Conservation (phyloP, 75 land plant genomes). For the Selaginella moellendorffii region DNA sequence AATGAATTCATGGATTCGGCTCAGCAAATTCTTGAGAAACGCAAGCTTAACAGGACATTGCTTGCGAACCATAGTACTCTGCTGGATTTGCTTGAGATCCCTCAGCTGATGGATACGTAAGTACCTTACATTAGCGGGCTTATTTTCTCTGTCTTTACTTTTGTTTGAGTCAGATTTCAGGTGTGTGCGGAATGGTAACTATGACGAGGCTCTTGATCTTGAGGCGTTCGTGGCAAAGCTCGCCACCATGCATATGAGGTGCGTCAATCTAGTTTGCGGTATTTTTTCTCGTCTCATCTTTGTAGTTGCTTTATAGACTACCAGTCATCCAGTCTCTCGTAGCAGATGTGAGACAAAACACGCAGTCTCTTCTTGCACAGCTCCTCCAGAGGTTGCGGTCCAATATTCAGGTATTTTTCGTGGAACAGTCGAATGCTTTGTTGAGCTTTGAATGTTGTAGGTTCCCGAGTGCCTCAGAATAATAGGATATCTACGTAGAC, state of each 20-base stretch:
- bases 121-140: constrained; percentile 9
- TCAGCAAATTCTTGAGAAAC: constrained; percentile 81
- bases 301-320: constrained; percentile 37
- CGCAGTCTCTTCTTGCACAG: constrained; percentile 89
- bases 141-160: background rate
- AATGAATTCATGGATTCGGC: constrained; percentile 89
- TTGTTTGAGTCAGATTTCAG: constrained; percentile 25
- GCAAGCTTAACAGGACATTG: constrained; percentile 72
- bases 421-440: no score
- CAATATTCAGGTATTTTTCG: constrained; percentile 66
- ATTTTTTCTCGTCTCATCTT: no score
- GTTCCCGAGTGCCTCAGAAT: constrained; percentile 93
- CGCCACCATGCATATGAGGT: constrained; percentile 89
- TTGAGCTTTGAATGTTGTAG: no score
- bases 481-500: constrained; percentile 79
- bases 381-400: constrained; percentile 88
- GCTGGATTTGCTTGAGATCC: constrained; percentile 95
- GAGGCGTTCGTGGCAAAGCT: constrained; percentile 87
- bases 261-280: no score
- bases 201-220: constrained; percentile 98
- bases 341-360: constrained; percentile 74
- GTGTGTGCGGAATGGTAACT: constrained; percentile 95
- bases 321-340: constrained; percentile 87
- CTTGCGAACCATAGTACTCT: constrained; percentile 81
- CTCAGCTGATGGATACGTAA: constrained; percentile 99